Evolutionary conservation across 2,329 filamentous ascomycete species (phyloP), one percentile per base, ranked within the genome.

Genomic region (Aspergillus neoniger): DNA sequence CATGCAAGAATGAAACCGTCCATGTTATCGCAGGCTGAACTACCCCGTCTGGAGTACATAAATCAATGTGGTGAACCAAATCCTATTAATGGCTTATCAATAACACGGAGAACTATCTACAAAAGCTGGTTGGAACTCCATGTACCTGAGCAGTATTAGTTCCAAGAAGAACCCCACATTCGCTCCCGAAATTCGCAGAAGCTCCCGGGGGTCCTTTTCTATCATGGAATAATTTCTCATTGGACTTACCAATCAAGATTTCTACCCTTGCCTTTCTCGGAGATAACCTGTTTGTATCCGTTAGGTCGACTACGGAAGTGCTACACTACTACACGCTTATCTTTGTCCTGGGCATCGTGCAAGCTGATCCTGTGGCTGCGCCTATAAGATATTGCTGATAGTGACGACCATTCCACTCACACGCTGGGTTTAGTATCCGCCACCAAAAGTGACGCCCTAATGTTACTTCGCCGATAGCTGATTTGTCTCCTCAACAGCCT

Each of bases 201-300:
- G 57, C 48, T 54, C 47, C 41, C 41, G 41, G 14, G 30, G 41
- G 41, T 21, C 41, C 52, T 36, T 44, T 44, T 48, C 55, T 62
- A 39, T 58, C 56, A 38, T 57, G 57, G 21, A 44, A 28, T 44
- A 30, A 56, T 55, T 53, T 55, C 51, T 62, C 38, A 60, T 57
- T 57, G 58, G 36, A 53, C 55, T 54, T 55, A 32, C 10, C 39
- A 55, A 43, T 55, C 50, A 23, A 15, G 28, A 21, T 49, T 44
- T 23, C 23, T 39, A 36, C 36, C 52, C 28, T 36, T 56, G 23
- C 43, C 50, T 57, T 28, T 30, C 44, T 36, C n/a, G 32, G 25
- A 38, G 48, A 17, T 54, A 39, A 53, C 41, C 38, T 25, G 47
- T 54, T 50, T 32, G 30, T 50, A 28, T 23, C 25, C n/a, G n/a